A percentile compares a stretch with the other conserved stretches of the same genome.
Evolutionary conservation across 768 basidiomycete species (phyloP).

Genomic region (Suillus placidus): DNA sequence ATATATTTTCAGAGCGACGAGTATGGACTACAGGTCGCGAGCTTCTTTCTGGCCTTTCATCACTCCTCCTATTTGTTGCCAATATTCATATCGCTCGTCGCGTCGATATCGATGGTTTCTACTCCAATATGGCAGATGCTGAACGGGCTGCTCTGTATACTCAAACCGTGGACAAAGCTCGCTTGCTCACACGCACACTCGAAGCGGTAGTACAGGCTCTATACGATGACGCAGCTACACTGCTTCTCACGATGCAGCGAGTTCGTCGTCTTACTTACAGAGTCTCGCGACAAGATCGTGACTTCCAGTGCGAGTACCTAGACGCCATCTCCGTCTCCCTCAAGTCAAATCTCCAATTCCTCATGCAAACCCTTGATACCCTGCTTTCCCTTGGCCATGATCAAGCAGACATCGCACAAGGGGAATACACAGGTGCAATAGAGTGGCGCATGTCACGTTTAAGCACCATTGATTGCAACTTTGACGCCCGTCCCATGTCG

Average conservation of each 20-base stretch:
- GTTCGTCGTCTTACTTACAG: constrained; percentile 21
- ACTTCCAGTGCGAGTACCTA: constrained; percentile 43
- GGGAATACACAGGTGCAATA: constrained; percentile 74
- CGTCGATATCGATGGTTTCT: constrained; percentile 81
- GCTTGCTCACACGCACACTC: constrained; percentile 65
- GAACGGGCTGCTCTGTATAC: constrained; percentile 55
- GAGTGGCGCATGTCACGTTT: constrained; percentile 77
- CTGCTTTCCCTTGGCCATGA: constrained; percentile 67
- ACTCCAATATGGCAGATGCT: constrained; percentile 45
- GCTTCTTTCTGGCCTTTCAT: constrained; percentile 56
- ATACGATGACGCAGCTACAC: constrained; percentile 67
- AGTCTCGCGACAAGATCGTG: constrained; percentile 18
- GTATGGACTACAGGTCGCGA: constrained; percentile 47
- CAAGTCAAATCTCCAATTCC: constrained; percentile 55
- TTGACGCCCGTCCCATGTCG: constrained; percentile 46
- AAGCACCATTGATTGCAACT: constrained; percentile 57
- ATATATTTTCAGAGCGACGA: constrained; percentile 25
- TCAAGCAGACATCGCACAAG: constrained; percentile 69
- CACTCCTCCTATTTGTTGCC: constrained; percentile 59
- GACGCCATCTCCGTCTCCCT: constrained; percentile 54
- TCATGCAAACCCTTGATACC: constrained; percentile 62
- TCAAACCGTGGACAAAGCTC: constrained; percentile 69
- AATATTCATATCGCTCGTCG: constrained; percentile 80
- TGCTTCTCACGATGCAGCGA: constrained; percentile 61
- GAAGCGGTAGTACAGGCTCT: constrained; percentile 73